Percentiles rank a stretch among this genome's conserved stretches.
phyloP scores from a whole-genome alignment of 495 filamentous ascomycete species.

The Aspergillus nanangensis region DNA sequence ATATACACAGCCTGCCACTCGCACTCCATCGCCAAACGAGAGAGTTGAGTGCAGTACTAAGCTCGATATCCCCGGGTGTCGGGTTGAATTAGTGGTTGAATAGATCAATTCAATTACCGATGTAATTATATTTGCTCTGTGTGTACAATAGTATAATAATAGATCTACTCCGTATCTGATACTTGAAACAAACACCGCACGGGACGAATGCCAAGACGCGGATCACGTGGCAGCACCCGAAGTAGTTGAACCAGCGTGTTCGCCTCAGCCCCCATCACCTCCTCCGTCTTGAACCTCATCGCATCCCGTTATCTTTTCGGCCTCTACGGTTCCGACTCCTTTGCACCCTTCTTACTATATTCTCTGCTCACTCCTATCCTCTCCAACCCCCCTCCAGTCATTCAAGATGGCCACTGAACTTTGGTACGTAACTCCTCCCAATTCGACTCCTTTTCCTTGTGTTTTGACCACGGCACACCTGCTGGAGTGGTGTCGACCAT shows the following conservation, averaged over 20 bases:
- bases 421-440: conserved; percentile 54
- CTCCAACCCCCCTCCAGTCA: conserved; percentile 10
- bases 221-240: conserved; percentile 22
- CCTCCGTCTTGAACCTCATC: conserved; percentile 25
- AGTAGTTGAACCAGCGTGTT: conserved; percentile 36
- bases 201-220: conserved; percentile 33
- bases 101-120: neutral
- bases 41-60: conserved; percentile 32
- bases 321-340: no score
- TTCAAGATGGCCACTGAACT: conserved; percentile 60
- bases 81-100: conserved; percentile 20
- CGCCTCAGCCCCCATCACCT: conserved; percentile 39
- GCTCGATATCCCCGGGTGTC: conserved; percentile 37
- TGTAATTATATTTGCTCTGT: neutral
- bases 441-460: conserved; percentile 29
- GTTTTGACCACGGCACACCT: conserved; percentile 19
- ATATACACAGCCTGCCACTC: conserved; percentile 25
- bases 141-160: no score
- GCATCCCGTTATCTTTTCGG: conserved; percentile 24
- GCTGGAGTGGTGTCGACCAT: neutral
- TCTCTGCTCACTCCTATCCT: conserved; percentile 8
- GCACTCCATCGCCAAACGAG: conserved; percentile 4
- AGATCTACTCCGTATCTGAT: no score
- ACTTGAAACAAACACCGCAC: no score
- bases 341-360: no score